phyloP scores from a whole-genome alignment of 2,329 filamentous ascomycete genomes.

The Colletotrichum eleusines region DNA sequence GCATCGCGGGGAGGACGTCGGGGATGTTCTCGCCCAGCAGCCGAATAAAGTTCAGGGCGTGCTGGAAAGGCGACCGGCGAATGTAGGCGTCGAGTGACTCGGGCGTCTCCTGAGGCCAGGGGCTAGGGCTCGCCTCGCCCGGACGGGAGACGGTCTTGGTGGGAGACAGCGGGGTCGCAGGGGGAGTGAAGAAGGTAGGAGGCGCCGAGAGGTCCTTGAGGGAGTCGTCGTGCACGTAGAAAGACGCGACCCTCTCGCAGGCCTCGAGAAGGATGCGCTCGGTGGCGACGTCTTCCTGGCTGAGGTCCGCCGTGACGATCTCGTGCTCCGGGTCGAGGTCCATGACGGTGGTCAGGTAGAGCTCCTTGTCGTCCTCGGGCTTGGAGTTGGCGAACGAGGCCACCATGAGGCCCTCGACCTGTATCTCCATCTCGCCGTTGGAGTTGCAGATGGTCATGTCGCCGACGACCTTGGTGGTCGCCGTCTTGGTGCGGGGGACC shows the following conservation, averaged over 20 bases:
- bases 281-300: constrained; percentile 27
- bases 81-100: constrained; percentile 50
- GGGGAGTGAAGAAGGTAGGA: constrained; percentile 32
- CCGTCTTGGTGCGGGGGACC: constrained; percentile 43
- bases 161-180: constrained; percentile 16
- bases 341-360: constrained; percentile 52
- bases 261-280: constrained; percentile 49
- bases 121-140: constrained; percentile 11
- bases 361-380: constrained; percentile 50
- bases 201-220: constrained; percentile 31
- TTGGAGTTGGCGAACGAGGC: constrained; percentile 49
- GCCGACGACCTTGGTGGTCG: constrained; percentile 49
- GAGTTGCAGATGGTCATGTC: constrained; percentile 54
- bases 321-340: constrained; percentile 57
- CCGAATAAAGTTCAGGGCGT: constrained; percentile 48
- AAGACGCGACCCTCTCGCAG: constrained; percentile 52
- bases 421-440: constrained; percentile 48
- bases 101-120: constrained; percentile 45
- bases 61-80: constrained; percentile 48
- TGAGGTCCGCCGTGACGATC: constrained; percentile 46
- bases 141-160: background rate
- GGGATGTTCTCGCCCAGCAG: constrained; percentile 45
- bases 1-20: constrained; percentile 44
- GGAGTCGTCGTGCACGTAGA: constrained; percentile 44
- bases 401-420: constrained; percentile 51